These are phyloP conservation scores for Veloboletus limbatus DNA, from an alignment of 1,284 basidiomycete genomes.

Conservation along the genomic window DNA sequence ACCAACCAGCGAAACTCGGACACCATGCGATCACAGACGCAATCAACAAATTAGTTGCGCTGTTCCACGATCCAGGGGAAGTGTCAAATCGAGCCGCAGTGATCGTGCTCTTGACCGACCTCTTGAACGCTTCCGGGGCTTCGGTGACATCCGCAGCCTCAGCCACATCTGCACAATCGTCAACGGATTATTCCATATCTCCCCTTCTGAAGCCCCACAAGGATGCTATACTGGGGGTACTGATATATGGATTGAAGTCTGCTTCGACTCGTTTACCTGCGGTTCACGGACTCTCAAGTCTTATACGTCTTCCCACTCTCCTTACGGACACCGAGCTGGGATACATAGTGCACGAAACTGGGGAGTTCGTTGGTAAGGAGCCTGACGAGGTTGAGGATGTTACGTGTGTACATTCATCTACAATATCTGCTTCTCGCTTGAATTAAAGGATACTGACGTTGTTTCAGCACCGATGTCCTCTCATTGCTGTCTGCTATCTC, in stretches of 20 bases:
- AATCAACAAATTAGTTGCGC: conserved; percentile 69
- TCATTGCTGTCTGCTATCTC: conserved; percentile 70
- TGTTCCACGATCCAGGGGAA: conserved; percentile 80
- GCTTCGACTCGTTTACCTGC: conserved; percentile 56
- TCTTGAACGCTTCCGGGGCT: conserved; percentile 48
- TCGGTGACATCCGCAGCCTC: conserved; percentile 19
- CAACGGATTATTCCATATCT: not conserved
- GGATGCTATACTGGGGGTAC: conserved; percentile 69
- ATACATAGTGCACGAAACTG: conserved; percentile 75
- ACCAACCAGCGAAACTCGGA: conserved; percentile 61
- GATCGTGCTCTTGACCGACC: conserved; percentile 57
- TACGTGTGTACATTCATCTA: conserved; percentile 39
- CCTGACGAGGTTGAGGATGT: conserved; percentile 56
- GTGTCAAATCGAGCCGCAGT: conserved; percentile 71
- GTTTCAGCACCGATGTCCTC: conserved; percentile 61
- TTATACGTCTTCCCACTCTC: conserved; percentile 64
- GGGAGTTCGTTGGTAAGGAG: conserved; percentile 63
- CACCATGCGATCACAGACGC: conserved; percentile 64
- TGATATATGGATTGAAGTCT: conserved; percentile 62
- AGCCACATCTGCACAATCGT: not conserved
- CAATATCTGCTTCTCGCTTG: not conserved
- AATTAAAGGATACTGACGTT: conserved; percentile 1
- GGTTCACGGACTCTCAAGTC: conserved; percentile 56
- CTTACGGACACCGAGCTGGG: conserved; percentile 72
- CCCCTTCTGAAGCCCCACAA: conserved; percentile 62